Percentiles rank a stretch among this genome's conserved stretches.
Evolutionary conservation across 1,284 basidiomycete genomes (phyloP).

Genomic region (Xerocomus nothofagi): DNA sequence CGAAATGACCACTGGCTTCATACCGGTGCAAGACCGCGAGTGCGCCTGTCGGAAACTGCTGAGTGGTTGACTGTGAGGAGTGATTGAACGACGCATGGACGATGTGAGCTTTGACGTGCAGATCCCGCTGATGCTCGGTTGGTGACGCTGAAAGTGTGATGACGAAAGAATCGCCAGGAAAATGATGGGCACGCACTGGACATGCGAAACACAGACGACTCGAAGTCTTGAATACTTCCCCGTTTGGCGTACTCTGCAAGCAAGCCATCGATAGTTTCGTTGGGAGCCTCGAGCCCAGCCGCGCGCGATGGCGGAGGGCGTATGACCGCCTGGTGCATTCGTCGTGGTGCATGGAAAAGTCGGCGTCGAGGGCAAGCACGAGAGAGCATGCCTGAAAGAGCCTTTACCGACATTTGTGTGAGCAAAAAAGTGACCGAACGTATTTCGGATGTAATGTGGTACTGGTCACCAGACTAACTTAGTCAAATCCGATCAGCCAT

Average conservation of each 20-base stretch:
- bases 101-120: slow-evolving; percentile 66
- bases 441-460: too few species aligned
- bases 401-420: neutral
- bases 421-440: too few species aligned
- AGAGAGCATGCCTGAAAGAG: slow-evolving; percentile 5
- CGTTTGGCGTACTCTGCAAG: slow-evolving; percentile 49
- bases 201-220: slow-evolving; percentile 46
- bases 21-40: slow-evolving; percentile 65
- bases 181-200: slow-evolving; percentile 37
- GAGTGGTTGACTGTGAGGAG: slow-evolving; percentile 22
- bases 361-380: slow-evolving; percentile 4
- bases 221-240: slow-evolving; percentile 48
- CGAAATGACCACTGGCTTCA: slow-evolving; percentile 54
- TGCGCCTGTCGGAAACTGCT: slow-evolving; percentile 53
- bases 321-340: slow-evolving; percentile 26
- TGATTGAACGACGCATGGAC: slow-evolving; percentile 26
- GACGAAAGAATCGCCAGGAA: neutral
- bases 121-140: slow-evolving; percentile 59
- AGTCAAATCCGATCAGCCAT: neutral
- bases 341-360: slow-evolving; percentile 9
- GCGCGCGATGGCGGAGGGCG: slow-evolving; percentile 10
- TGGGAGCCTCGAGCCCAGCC: slow-evolving; percentile 39
- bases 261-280: slow-evolving; percentile 44
- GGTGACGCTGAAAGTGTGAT: slow-evolving; percentile 39
- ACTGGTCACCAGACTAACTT: too few species aligned